These are phyloP conservation scores for Diplodia scrobiculata DNA, from an alignment of 2,329 filamentous ascomycete genomes.

Conservation along the genomic window DNA sequence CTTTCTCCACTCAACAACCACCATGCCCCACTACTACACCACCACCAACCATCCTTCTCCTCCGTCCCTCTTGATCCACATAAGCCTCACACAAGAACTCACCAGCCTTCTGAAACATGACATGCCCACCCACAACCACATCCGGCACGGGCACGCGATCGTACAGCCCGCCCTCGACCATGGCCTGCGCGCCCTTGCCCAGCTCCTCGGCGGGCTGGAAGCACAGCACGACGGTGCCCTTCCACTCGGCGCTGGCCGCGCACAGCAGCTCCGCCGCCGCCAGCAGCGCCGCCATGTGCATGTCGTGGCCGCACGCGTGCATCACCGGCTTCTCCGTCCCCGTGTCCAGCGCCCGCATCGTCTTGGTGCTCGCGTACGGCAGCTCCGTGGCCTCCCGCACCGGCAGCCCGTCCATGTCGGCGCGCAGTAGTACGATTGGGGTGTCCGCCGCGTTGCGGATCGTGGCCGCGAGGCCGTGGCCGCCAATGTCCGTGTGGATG, in stretches of 20 bases:
- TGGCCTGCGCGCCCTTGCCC: conserved; percentile 62
- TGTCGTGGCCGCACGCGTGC: conserved; percentile 70
- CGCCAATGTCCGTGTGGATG: conserved; percentile 29
- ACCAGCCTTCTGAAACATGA: conserved; percentile 51
- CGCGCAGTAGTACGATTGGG: conserved; percentile 55
- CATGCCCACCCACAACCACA: conserved; percentile 60
- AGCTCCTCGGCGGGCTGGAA: conserved; percentile 71
- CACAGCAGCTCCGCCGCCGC: conserved; percentile 58
- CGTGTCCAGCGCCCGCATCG: conserved; percentile 52
- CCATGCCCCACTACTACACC: background rate
- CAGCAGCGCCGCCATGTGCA: conserved; percentile 63
- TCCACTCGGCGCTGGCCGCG: conserved; percentile 54
- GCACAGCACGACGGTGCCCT: conserved; percentile 63
- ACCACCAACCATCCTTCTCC: background rate
- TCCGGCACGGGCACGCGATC: conserved; percentile 59
- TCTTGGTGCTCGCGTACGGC: conserved; percentile 56
- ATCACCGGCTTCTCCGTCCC: conserved; percentile 58
- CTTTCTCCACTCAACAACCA: background rate
- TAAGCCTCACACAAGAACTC: background rate
- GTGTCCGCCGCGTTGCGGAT: conserved; percentile 57
- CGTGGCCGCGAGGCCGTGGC: conserved; percentile 59
- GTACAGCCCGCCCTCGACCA: conserved; percentile 63
- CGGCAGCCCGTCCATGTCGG: conserved; percentile 65
- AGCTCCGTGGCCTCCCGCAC: conserved; percentile 60
- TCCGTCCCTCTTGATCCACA: background rate